Base-by-base conservation (phyloP, 2,329 filamentous ascomycete species). In the Fusarium sp. region DNA sequence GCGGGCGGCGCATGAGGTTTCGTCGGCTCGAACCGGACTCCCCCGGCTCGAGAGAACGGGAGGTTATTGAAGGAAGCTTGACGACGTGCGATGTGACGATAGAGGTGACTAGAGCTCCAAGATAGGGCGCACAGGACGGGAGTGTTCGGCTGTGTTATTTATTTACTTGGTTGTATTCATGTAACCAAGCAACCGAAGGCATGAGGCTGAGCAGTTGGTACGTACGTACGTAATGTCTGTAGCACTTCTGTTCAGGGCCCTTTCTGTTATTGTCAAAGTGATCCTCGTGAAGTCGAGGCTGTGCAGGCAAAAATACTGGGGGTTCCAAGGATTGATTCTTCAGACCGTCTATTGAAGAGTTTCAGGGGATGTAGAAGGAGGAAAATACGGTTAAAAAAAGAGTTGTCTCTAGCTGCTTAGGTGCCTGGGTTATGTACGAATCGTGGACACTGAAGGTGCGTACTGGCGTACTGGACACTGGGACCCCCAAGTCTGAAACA, bases 141-240 rank as follows among this genome's bases (percentile, higher is more conserved):
- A 70, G 50, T 31, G 51, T 35, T 42, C 36, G 50, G 65, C 45
- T 48, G 65, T 68, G 57, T 38, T 68, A 50, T 64, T 69, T 69
- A 64, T 68, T 63, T 67, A 67, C 45, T 68, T 42, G 65, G 44
- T 7, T 47, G 48, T 69, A 20, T 56, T 63, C 35, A 64, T 39
- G 33, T 68, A 39, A 58, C 51, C 65, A 68, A 68, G 64, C 45
- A 53, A 65, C 65, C 62, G 44, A 45, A 35, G 45, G 68, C 61
- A 76, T 74, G 75, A 77, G 76, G 76, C 76, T 77, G 76, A 78
- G 75, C 65, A 71, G 45, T 39, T 50, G 72, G 45, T 59, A 73
- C 57, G 61, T 72, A 73, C 57, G 61, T 72, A 67, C 65, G 72
- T 74, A 71, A 65, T 70, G 31, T 50, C 22, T 36, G 70, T 38